Conservation (phyloP, 2,329 filamentous ascomycete species). For the Colletotrichum cuscutae region DNA sequence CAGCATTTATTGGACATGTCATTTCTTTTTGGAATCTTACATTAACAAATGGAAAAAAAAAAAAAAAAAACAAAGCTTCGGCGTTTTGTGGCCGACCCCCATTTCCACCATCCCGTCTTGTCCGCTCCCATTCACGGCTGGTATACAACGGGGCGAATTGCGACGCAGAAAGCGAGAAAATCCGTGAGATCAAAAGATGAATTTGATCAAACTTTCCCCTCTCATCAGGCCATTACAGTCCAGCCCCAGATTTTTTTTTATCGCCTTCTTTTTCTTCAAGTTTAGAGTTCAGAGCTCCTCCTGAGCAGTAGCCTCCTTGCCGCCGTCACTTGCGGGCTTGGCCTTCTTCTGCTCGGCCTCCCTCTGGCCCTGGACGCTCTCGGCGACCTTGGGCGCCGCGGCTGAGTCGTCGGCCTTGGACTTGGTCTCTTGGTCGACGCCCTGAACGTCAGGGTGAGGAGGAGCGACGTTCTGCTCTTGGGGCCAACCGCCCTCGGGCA, state of each 20-base stretch:
- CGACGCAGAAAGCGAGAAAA: neutral
- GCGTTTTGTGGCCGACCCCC: neutral
- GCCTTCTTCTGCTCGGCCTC: conserved; percentile 65
- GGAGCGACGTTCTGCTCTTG: conserved; percentile 58
- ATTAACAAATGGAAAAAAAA: neutral
- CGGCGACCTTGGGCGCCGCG: conserved; percentile 51
- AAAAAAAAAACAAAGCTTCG: neutral
- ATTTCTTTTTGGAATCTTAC: neutral
- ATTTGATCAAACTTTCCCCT: neutral
- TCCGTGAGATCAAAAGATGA: neutral
- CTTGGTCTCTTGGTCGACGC: conserved; percentile 68
- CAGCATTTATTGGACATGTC: neutral
- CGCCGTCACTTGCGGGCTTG: conserved; percentile 70
- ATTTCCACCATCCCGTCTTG: no score
- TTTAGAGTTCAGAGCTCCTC: conserved; percentile 51
- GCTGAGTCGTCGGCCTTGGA: conserved; percentile 50
- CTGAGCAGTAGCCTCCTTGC: conserved; percentile 64
- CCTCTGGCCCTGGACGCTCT: conserved; percentile 69
- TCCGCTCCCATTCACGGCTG: neutral
- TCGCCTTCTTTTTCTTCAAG: no score
- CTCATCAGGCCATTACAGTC: neutral
- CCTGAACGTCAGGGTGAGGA: conserved; percentile 70
- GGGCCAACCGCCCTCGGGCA: conserved; percentile 52
- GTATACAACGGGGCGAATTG: neutral
- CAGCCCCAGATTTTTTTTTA: neutral